Percentiles rank a stretch among this genome's conserved stretches.
phyloP scores from a whole-genome alignment of 1,139 yeast genomes.

The Pichia sp. region DNA sequence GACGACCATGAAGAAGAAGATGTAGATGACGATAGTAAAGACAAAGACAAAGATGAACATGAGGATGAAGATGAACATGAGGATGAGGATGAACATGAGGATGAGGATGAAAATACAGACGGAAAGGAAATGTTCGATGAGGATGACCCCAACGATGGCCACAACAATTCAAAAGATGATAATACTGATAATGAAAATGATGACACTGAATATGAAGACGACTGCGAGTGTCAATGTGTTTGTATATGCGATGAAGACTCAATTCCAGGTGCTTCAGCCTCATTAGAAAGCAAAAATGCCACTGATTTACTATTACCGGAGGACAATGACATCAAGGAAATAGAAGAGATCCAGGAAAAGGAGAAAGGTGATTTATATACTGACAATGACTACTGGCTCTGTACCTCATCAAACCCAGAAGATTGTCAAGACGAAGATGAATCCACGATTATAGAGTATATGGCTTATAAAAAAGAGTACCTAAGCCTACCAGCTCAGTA shows the following conservation, averaged over 20 bases:
- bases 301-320: too few relatives aligned
- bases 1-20: slow-evolving; percentile 1
- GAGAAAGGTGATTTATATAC: not conserved
- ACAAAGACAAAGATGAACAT: not conserved
- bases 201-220: not conserved
- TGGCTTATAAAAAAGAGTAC: not conserved
- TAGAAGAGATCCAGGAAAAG: not conserved
- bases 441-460: not conserved
- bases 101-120: slow-evolving; percentile 1
- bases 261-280: too few relatives aligned
- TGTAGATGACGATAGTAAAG: not conserved
- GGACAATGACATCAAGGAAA: not conserved
- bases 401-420: not conserved
- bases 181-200: not conserved
- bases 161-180: not conserved
- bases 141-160: not conserved
- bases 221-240: too few relatives aligned
- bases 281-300: too few relatives aligned
- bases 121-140: not conserved
- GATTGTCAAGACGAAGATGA: slow-evolving; percentile 5
- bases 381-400: slow-evolving; percentile 2
- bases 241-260: not conserved
- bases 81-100: not conserved
- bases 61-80: not conserved
- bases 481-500: slow-evolving; percentile 4